Conservation (phyloP, 768 basidiomycete species). For the Hygrophorus russula region DNA sequence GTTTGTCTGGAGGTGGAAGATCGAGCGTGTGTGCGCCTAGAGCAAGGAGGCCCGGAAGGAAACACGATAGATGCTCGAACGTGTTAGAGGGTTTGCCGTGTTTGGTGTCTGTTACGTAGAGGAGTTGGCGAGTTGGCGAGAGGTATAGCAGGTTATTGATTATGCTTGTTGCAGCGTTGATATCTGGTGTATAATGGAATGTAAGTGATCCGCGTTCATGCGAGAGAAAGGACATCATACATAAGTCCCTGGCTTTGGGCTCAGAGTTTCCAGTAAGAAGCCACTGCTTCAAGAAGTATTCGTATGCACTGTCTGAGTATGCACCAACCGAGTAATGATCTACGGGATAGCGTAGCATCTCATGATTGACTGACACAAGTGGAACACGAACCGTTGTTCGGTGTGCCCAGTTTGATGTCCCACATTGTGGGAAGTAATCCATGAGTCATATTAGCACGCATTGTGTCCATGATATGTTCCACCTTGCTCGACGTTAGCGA, state of each 20-base stretch:
- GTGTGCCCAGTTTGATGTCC: slow-evolving; percentile 16
- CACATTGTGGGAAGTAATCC: background rate
- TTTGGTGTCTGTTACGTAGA: slow-evolving; percentile 54
- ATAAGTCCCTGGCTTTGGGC: slow-evolving; percentile 44
- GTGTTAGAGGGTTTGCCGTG: slow-evolving; percentile 29
- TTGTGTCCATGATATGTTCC: too few relatives aligned
- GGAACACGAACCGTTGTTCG: slow-evolving; percentile 32
- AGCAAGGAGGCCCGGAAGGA: slow-evolving; percentile 65
- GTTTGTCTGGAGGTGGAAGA: slow-evolving; percentile 32
- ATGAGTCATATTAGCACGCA: too few relatives aligned
- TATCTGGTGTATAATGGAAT: slow-evolving; percentile 27
- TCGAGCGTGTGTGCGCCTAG: slow-evolving; percentile 57
- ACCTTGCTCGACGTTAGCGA: too few relatives aligned
- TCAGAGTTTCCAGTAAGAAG: slow-evolving; percentile 56
- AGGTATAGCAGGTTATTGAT: slow-evolving; percentile 57
- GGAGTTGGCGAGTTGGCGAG: slow-evolving; percentile 49
- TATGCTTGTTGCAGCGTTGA: slow-evolving; percentile 50
- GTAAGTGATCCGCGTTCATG: background rate
- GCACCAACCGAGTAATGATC: slow-evolving; percentile 46
- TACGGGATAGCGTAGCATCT: background rate
- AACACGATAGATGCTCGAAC: slow-evolving; percentile 71
- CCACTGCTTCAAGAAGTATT: slow-evolving; percentile 69
- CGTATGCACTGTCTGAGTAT: slow-evolving; percentile 63
- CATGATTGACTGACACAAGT: background rate
- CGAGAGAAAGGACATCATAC: slow-evolving; percentile 27